Conservation (phyloP, 768 basidiomycete genomes). For the Amanita pseudoporphyria region DNA sequence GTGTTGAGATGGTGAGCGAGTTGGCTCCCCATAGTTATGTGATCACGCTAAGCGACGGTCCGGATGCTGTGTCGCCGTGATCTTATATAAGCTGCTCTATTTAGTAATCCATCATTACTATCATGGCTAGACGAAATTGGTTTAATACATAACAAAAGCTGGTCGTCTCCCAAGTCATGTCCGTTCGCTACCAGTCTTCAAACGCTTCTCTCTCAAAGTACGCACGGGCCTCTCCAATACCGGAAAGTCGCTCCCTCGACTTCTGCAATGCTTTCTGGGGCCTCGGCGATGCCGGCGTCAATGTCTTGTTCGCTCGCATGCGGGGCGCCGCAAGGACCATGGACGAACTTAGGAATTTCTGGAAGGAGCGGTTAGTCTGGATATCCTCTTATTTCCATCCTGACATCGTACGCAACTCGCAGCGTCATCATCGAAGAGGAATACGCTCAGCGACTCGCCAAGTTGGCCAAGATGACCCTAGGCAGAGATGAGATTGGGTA, state of each 20-base stretch:
- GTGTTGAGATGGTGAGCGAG: too few relatives aligned
- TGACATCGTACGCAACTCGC: slow-evolving; percentile 7
- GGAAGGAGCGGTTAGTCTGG: slow-evolving; percentile 81
- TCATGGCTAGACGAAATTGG: too few relatives aligned
- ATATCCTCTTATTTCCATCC: slow-evolving; percentile 1
- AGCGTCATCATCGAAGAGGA: slow-evolving; percentile 93
- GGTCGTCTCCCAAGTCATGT: slow-evolving; percentile 36
- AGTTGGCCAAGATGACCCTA: slow-evolving; percentile 64
- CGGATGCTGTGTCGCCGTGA: too few relatives aligned
- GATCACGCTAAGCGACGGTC: too few relatives aligned
- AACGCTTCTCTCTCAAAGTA: slow-evolving; percentile 72
- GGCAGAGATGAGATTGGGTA: slow-evolving; percentile 94
- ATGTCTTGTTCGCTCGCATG: slow-evolving; percentile 86
- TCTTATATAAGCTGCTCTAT: too few relatives aligned
- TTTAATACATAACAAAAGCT: too few relatives aligned
- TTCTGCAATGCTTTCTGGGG: slow-evolving; percentile 99
- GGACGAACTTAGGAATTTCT: slow-evolving; percentile 81
- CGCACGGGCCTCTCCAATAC: slow-evolving; percentile 45
- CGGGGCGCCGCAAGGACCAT: slow-evolving; percentile 76
- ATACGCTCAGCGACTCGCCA: slow-evolving; percentile 78
- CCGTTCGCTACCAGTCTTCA: slow-evolving; percentile 71
- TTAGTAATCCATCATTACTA: too few relatives aligned
- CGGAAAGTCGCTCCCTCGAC: slow-evolving; percentile 51
- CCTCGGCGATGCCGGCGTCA: slow-evolving; percentile 73
- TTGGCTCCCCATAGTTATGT: too few relatives aligned